A percentile compares a stretch with the other conserved stretches of the same genome.
Evolutionary conservation across 257 asterid genomes (phyloP).

Genomic region (Fraxinus excelsior): DNA sequence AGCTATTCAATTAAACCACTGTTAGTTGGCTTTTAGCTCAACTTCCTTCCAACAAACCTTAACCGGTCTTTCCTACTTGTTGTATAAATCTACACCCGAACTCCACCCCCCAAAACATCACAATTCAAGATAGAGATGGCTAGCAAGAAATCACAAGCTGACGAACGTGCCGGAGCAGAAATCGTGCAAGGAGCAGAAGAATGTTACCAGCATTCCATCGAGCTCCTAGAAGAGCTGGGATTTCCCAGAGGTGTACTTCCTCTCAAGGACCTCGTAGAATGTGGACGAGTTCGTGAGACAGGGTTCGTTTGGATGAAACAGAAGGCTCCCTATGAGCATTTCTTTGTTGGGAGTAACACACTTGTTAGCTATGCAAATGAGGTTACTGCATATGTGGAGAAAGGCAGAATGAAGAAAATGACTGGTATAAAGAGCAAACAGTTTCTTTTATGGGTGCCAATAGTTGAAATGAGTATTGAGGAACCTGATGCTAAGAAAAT

Average conservation of each 20-base stretch:
- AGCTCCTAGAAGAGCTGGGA: slow-evolving; percentile 68
- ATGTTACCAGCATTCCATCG: slow-evolving; percentile 61
- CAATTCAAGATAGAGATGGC: slow-evolving; percentile 39
- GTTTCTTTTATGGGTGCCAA: slow-evolving; percentile 87
- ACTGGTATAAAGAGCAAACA: slow-evolving; percentile 89
- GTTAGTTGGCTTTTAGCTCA: slow-evolving; percentile 36
- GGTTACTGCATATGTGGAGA: slow-evolving; percentile 83
- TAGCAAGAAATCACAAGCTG: slow-evolving; percentile 33
- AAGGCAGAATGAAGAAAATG: slow-evolving; percentile 90
- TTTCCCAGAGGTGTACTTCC: slow-evolving; percentile 86
- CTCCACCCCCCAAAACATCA: background rate
- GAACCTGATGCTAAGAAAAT: slow-evolving; percentile 47
- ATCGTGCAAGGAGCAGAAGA: slow-evolving; percentile 61
- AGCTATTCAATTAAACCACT: slow-evolving; percentile 23
- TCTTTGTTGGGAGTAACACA: slow-evolving; percentile 53
- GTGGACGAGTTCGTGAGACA: slow-evolving; percentile 80
- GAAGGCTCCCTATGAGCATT: slow-evolving; percentile 79
- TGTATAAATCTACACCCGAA: background rate
- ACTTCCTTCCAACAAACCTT: slow-evolving; percentile 40
- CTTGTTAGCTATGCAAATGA: slow-evolving; percentile 72
- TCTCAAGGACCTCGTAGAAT: slow-evolving; percentile 80
- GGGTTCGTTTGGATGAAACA: slow-evolving; percentile 95
- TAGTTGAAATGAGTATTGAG: slow-evolving; percentile 84
- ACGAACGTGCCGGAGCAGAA: slow-evolving; percentile 64
- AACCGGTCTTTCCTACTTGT: background rate